Base-by-base conservation (phyloP, 306 rosid genomes). In the Cucumis melo region DNA sequence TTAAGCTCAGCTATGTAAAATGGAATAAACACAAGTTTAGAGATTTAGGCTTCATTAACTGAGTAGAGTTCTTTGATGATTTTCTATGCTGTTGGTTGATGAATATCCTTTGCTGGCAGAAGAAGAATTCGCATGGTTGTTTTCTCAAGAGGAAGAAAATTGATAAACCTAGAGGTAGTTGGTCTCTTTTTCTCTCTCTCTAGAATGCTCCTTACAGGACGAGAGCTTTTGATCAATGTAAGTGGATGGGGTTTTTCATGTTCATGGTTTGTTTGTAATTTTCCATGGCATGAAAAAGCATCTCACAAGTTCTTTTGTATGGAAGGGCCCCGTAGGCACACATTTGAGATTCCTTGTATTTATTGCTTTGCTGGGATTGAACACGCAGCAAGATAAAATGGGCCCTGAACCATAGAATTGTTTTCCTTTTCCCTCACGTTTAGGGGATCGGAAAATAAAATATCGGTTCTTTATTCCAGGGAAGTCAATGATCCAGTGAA, bases 141-240 rank as follows among this genome's bases (percentile, higher is more conserved):
- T 19, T 10, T 34, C 21, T 6, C 17, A 44, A 27, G n/a, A 41
- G 24, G 8, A 66, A 17, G 29, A 13, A 63, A 39, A 8, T 1
- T 19, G 10, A 66, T 39, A 8, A 39, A 91, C 87, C 71, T 96
- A 83, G 50, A 94, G 36, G 93, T 97, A 73, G 90, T 76, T 72
- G 93, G 93, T 82, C 98, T 90, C 34, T 58, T 60, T 91, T 89
- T 81, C 98, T 57, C 60, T 90, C 98, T 57, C 98, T 91, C 80
- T 85, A 85, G 81, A 88, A 85, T 29, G 93, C 97, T 64, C 94
- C 98, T 83, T 94, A 89, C 85, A 61, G 20, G 67, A 2, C 14
- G n/a, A 61, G 42, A 61, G 20, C 5, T 61, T 61, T 19, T 32
- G 19, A 1, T 61, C 20, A 29, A 63, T 63, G 46, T 16, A 16